Conservation (phyloP, 1,284 basidiomycete species). For the Pseudozyma thailandica region DNA sequence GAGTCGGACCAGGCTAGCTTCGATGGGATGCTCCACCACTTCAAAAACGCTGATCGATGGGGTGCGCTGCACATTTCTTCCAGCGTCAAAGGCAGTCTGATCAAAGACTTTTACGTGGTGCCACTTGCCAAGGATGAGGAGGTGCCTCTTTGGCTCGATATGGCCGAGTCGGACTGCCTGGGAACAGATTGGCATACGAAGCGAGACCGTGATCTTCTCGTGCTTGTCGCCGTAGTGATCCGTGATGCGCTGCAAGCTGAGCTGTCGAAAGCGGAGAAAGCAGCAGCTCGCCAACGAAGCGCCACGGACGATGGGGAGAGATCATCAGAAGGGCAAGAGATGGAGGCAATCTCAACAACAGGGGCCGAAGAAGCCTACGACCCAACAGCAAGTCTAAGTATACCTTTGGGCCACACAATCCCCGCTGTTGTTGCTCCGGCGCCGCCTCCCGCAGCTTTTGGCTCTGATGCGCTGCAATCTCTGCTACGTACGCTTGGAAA, state of each 20-base stretch:
- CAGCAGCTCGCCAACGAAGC: slow-evolving; percentile 16
- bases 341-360: not conserved
- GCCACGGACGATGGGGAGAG: slow-evolving; percentile 16
- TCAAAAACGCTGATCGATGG: slow-evolving; percentile 51
- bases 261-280: slow-evolving; percentile 21
- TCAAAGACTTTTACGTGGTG: slow-evolving; percentile 67
- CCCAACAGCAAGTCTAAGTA: slow-evolving; percentile 19
- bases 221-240: slow-evolving; percentile 58
- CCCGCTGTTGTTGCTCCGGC: not conserved
- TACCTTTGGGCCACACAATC: slow-evolving; percentile 8
- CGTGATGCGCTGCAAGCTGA: slow-evolving; percentile 42
- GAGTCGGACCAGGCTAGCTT: slow-evolving; percentile 36
- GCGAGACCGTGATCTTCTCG: slow-evolving; percentile 51
- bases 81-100: slow-evolving; percentile 42
- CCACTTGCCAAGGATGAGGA: slow-evolving; percentile 52
- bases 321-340: not conserved
- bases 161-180: slow-evolving; percentile 48
- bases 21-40: slow-evolving; percentile 33
- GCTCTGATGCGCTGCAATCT: slow-evolving; percentile 34
- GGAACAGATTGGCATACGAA: slow-evolving; percentile 32
- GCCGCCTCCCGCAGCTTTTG: slow-evolving; percentile 12
- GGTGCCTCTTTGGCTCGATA: slow-evolving; percentile 61
- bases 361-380: slow-evolving; percentile 18
- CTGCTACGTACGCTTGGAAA: slow-evolving; percentile 40
- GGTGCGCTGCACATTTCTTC: slow-evolving; percentile 58